Conservation (phyloP, 768 basidiomycete species). For the Tricholomella constricta region DNA sequence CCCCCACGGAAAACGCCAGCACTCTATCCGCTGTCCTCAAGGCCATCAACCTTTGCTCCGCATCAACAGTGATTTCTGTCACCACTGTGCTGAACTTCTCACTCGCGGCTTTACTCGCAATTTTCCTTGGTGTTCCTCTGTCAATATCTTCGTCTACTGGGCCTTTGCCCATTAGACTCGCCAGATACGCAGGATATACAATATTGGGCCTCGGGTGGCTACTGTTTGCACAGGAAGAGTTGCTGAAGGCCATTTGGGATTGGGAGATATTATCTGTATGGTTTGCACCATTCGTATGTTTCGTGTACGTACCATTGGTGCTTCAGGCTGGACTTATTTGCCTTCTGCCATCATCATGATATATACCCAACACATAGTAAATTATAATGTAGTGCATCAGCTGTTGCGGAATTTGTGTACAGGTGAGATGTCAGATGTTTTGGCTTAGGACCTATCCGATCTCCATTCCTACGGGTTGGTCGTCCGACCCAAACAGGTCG, state of each 20-base stretch:
- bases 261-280: conserved; percentile 82
- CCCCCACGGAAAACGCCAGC: conserved; percentile 29
- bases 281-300: conserved; percentile 81
- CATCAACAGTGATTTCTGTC: conserved; percentile 84
- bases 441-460: conserved; percentile 19
- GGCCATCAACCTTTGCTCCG: conserved; percentile 75
- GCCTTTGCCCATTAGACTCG: conserved; percentile 21
- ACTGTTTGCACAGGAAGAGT: conserved; percentile 44
- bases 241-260: conserved; percentile 60
- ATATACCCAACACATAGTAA: neutral
- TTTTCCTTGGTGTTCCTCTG: conserved; percentile 69
- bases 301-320: conserved; percentile 76
- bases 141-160: conserved; percentile 40
- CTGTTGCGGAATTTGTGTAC: neutral
- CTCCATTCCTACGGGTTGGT: conserved; percentile 36
- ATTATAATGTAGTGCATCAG: neutral
- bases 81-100: conserved; percentile 92
- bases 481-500: conserved; percentile 54
- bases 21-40: conserved; percentile 58
- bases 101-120: conserved; percentile 71
- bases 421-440: neutral
- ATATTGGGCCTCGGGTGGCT: conserved; percentile 62
- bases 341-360: conserved; percentile 34
- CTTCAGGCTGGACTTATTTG: conserved; percentile 69
- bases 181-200: conserved; percentile 41